Evolutionary conservation across 139 green algal species (phyloP), one percentile per base, ranked within the genome.

Genomic region (Ulvella scutata): DNA sequence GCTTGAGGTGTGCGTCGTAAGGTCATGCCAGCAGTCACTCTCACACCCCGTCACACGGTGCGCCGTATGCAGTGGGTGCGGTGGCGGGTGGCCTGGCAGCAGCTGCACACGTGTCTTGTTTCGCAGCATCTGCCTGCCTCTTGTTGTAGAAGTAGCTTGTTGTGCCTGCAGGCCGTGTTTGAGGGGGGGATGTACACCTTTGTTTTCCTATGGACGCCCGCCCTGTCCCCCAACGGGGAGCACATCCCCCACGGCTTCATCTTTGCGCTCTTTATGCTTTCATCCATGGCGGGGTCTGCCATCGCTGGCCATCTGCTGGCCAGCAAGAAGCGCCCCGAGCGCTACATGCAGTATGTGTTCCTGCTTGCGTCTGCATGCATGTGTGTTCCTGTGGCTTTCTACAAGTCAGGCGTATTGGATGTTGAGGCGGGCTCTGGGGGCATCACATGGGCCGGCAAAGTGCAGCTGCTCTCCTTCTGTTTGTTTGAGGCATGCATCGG

Each of bases 131-230:
- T n/a, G n/a, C n/a, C n/a, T n/a, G n/a, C n/a, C n/a, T n/a, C n/a
- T n/a, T n/a, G n/a, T n/a, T n/a, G n/a, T n/a, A n/a, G n/a, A n/a
- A n/a, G n/a, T n/a, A n/a, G n/a, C n/a, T n/a, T n/a, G n/a, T n/a
- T n/a, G n/a, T 23, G 6, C 29, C 34, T 97, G 84, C 93, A 98
- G 81, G 86, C 88, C 2, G 76, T 98, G 43, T 98, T 98, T 80
- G 94, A 98, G 81, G 93, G 86, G 6, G 80, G 80, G 77, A 97
- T 98, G 94, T 98, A 98, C 84, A 97, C 93, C 2, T 98, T 98
- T 82, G 92, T 98, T 1, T 98, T 98, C 86, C 85, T 98, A 74
- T 98, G 93, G 93, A 98, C 93, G 3, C 91, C 92, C 17, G 90
- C 92, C 3, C 87, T 98, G 37, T 85, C 78, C 43, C 91, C 93